These are phyloP conservation scores for Sarocladium oryzae DNA, from an alignment of 2,329 filamentous ascomycete species.

Conservation along the genomic window DNA sequence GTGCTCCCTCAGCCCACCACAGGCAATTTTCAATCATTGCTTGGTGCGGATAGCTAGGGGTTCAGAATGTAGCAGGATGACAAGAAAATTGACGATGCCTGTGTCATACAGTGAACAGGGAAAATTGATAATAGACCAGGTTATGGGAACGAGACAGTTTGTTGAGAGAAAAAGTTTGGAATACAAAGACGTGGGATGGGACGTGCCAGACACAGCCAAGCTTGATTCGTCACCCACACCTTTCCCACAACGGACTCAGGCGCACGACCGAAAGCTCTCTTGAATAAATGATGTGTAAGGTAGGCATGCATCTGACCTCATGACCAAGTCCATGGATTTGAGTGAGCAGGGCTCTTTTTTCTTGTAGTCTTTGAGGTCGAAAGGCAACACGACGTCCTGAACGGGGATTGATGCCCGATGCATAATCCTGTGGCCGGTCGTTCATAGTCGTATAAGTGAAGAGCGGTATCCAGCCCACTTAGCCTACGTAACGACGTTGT, in stretches of 20 bases:
- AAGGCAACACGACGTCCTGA: neutral
- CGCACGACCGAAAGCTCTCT: neutral
- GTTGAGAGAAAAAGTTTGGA: too few species aligned
- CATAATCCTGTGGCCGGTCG: neutral
- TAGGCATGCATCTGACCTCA: slow-evolving; percentile 1
- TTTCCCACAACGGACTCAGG: neutral
- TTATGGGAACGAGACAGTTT: too few species aligned
- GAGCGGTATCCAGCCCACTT: neutral
- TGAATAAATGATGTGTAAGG: neutral
- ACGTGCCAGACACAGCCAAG: neutral
- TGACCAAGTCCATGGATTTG: neutral
- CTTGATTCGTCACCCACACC: slow-evolving; percentile 1
- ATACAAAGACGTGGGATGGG: neutral
- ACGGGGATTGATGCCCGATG: neutral
- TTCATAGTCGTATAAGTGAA: neutral
- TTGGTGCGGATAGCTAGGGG: too few species aligned
- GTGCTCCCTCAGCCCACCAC: too few species aligned
- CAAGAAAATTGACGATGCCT: too few species aligned
- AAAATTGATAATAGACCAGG: too few species aligned
- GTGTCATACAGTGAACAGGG: too few species aligned
- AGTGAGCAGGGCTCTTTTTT: neutral
- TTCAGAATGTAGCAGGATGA: too few species aligned
- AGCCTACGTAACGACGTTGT: neutral
- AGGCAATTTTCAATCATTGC: too few species aligned
- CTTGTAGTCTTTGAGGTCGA: neutral